Base-by-base conservation (phyloP, 2,329 filamentous ascomycete genomes). In the Scortechinia acanthostroma region DNA sequence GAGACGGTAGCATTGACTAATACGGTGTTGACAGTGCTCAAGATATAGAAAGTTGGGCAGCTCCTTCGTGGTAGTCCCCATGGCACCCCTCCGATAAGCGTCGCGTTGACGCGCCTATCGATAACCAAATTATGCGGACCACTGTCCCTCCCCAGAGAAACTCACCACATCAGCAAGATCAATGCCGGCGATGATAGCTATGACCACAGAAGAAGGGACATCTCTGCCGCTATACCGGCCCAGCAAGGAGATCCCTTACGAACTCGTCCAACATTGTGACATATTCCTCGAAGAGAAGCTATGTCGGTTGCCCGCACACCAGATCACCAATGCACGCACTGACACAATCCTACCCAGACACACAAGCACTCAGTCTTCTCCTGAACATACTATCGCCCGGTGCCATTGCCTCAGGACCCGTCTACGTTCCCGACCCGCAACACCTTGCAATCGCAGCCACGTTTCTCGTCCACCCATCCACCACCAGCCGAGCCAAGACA, bases 371-470 rank as follows among this genome's bases (percentile, higher is more conserved):
- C 17, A 64, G 59, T 16, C 64, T 80, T 10, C 65, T 82, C 5
- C 60, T 66, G 2, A 63, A 63, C 48, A 56, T 67, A 17, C 52
- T 73, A 23, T 59, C 57, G 3, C 58, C 66, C 23, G 68, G 68
- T 13, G 20, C 35, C 10, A 6, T 6, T 19, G 6, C 35, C 35
- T 40, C 35, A 6, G 17, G 17, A 6, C 64, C 72, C 4, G 71
- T 71, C 3, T 71, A 70, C 44, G 58, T 78, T 14, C 79, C 83
- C 2, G 66, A 73, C 2, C 64, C 74, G 1, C 67, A 74, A 22
- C 71, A 80, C 46, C 65, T 87, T n/a, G 73, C 78, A 14, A 64
- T 86, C 14, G 71, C 76, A 21, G 74, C 71, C 2, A 83, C 82
- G 0, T 62, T 87, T 14, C 58, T 77, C 10, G 72, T 81, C 2